Evolutionary conservation across 257 asterid genomes (phyloP).

Genomic region (Paulownia fortunei): DNA sequence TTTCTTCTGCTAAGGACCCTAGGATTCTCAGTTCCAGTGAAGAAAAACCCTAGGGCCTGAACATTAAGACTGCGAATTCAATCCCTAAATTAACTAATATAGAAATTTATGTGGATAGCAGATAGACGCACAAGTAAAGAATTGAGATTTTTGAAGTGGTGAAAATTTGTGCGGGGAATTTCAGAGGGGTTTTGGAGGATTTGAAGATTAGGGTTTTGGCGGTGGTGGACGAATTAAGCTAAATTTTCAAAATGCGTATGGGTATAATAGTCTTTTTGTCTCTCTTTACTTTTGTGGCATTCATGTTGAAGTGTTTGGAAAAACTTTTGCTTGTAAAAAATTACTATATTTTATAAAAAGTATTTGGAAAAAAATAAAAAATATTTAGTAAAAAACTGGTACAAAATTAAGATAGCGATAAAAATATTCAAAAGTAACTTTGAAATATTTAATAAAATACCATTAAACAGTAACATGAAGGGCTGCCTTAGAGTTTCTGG

Average conservation of each 20-base stretch:
- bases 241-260: conserved; percentile 29
- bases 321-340: too few relatives aligned
- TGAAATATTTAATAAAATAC: too few relatives aligned
- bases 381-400: too few relatives aligned
- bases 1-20: neutral
- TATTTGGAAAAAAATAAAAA: too few relatives aligned
- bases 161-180: conserved; percentile 17
- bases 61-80: conserved; percentile 27
- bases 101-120: neutral
- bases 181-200: conserved; percentile 37
- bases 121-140: neutral
- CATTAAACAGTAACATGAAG: too few relatives aligned
- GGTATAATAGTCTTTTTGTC: neutral
- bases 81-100: conserved; percentile 25
- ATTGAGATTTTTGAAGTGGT: neutral
- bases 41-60: conserved; percentile 36
- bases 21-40: conserved; percentile 11
- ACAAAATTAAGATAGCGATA: too few relatives aligned
- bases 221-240: conserved; percentile 47
- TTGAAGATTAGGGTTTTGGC: conserved; percentile 49
- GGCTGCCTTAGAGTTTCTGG: too few relatives aligned
- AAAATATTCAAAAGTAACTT: too few relatives aligned
- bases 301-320: too few relatives aligned
- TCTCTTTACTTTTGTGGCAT: neutral
- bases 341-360: too few relatives aligned